Base-by-base conservation (phyloP, 2,329 filamentous ascomycete genomes). In the Diatrype stigma region DNA sequence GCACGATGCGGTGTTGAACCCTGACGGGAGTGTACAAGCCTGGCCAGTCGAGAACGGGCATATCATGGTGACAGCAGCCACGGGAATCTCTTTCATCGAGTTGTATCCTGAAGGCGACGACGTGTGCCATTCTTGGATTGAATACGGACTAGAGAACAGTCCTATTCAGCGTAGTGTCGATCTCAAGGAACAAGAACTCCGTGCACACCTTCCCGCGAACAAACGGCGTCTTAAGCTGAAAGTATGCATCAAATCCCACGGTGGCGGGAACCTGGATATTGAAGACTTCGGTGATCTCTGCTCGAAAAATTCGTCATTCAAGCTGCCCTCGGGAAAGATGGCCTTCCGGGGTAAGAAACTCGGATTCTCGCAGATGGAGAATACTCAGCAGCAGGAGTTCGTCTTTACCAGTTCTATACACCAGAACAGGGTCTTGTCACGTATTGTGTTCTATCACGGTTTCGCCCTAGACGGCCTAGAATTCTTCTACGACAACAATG, bases 401-500 rank as follows among this genome's bases (percentile, higher is more conserved):
- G 75, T 96, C 37, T 84, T 95, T 55, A 81, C 86, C 40, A 89
- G 85, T 63, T 81, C 85, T 14, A 71, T 80, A 45, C 78, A 81
- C 37, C 81, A 84, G 55, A 87, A 83, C 30, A 87, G 91, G 56
- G 78, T 96, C 28, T 75, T 97, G 55, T 86, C 84, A 1, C 82
- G 82, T 5, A 80, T 96, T 51, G 80, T 84, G 53, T 77, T 96
- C 14, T 95, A 91, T 63, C 86, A 90, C 60, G 90, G 89, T 2
- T 74, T 77, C 52, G 86, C 86, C 3, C 65, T 97, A 12, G 87
- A 96, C 66, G 94, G 94, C 0, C 70, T 99, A 19, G 93, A 97
- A 67, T 97, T 99, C 69, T 78, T 89, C 52, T 97, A 96, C 64
- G 93, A 97, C 63, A 91, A 97, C 67, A 80, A 82, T 16, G 87